Base-by-base conservation (phyloP, 257 asterid genomes). In the Cinchona pubescens region DNA sequence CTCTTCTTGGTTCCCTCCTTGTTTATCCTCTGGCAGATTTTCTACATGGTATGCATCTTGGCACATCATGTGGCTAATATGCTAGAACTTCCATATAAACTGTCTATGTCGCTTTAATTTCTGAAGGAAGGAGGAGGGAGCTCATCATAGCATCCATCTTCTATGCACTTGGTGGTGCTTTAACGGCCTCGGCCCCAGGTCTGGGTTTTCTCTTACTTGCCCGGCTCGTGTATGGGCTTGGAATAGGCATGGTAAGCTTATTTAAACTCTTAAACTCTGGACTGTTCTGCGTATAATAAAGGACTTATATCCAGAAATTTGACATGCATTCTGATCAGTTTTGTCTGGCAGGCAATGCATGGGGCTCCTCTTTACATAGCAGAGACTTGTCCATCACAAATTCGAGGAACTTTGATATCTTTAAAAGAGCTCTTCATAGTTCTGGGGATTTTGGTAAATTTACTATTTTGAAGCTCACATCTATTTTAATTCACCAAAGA, bases 361-460 rank as follows among this genome's bases (percentile, higher is more conserved):
- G 99, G 97, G 79, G 99, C 97, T 21, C 97, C 99, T 79, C 96
- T 94, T 65, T 94, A 94, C 87, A 94, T 94, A 74, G 97, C 99
- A 25, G 99, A 94, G 86, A 94, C 97, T 48, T 89, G 96, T 77
- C 97, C 97, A 66, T 88, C 99, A 82, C 97, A 92, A 83, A 90
- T 94, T 72, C 92, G 99, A 30, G 99, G 99, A 87, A 92, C 99
- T 67, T 79, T 94, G 80, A 92, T 94, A 76, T 94, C 99, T 76
- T 84, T 94, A 40, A 94, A 94, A 86, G 99, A 94, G 96, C 96
- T 94, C 80, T 92, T 89, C 80, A 94, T 94, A 78, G 99, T 94
- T 75, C 85, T 94, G 13, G 99, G 99, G 48, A 94, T 94, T 81
- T 87, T 94, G 95, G 99, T 89, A 86, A 68, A 81, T 65, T 75